These are phyloP conservation scores for Debaryomyces coudertii DNA, from an alignment of 1,139 yeast species.

Conservation along the genomic window DNA sequence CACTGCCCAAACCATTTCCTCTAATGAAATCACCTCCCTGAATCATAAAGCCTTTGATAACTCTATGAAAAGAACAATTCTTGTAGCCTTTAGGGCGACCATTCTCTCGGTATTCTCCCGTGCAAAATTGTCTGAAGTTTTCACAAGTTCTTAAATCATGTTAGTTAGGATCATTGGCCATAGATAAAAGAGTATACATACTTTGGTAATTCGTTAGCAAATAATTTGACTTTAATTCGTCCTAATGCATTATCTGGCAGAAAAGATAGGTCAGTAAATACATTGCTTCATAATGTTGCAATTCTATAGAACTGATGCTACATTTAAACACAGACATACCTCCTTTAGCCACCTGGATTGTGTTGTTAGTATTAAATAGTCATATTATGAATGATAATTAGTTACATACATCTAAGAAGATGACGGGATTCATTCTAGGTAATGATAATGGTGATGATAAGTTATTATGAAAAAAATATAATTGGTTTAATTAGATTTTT, in stretches of 20 bases:
- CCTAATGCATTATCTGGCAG: constrained; percentile 32
- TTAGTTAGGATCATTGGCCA: constrained; percentile 17
- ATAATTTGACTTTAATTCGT: constrained; percentile 49
- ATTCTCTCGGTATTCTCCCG: constrained; percentile 49
- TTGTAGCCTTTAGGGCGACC: constrained; percentile 38
- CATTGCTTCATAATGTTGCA: background rate
- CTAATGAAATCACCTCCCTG: constrained; percentile 43
- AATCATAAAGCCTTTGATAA: constrained; percentile 33
- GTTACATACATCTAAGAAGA: constrained; percentile 40
- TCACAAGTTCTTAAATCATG: constrained; percentile 42
- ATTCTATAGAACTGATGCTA: background rate
- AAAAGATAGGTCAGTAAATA: constrained; percentile 11
- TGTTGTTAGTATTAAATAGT: constrained; percentile 13
- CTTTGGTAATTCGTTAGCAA: constrained; percentile 42
- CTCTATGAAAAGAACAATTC: constrained; percentile 31
- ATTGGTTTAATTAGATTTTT: background rate
- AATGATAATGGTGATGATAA: background rate
- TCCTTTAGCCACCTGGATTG: constrained; percentile 25
- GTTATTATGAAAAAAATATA: background rate
- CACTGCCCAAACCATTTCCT: constrained; percentile 50
- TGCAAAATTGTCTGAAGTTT: constrained; percentile 58
- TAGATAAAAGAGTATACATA: constrained; percentile 19
- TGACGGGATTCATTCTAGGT: constrained; percentile 29
- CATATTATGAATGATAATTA: background rate
- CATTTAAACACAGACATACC: constrained; percentile 19